These are phyloP conservation scores for Cladosporium austrohemisphaericum DNA, from an alignment of 2,329 filamentous ascomycete genomes.

Conservation along the genomic window DNA sequence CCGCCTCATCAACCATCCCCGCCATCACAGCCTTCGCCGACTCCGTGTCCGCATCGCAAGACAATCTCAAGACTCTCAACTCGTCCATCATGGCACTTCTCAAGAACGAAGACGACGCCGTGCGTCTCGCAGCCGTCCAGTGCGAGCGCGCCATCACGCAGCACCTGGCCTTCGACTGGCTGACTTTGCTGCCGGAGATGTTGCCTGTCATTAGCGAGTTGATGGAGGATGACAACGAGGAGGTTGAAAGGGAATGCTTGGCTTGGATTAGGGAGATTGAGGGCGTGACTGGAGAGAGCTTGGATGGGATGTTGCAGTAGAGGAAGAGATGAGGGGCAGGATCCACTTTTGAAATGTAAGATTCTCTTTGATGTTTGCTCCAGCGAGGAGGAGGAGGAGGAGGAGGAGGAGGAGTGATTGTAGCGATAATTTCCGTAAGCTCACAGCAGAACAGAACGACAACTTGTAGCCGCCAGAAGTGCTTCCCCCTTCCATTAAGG, in stretches of 20 bases:
- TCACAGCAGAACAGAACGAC: no score
- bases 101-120: constrained; percentile 65
- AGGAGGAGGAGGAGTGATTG: no score
- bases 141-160: constrained; percentile 69
- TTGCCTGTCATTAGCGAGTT: constrained; percentile 92
- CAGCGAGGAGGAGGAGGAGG: no score
- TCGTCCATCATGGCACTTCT: constrained; percentile 71
- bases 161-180: constrained; percentile 86
- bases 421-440: no score
- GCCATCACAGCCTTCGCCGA: constrained; percentile 72
- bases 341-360: neutral
- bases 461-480: no score
- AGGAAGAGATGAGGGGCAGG: neutral
- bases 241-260: constrained; percentile 83
- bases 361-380: no score
- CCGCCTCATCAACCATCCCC: constrained; percentile 37
- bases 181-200: constrained; percentile 89
- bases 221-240: constrained; percentile 93
- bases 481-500: no score
- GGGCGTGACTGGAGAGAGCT: constrained; percentile 78
- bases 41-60: constrained; percentile 73
- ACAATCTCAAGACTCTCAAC: constrained; percentile 91
- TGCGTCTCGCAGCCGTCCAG: constrained; percentile 77
- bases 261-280: constrained; percentile 90
- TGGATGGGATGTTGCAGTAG: constrained; percentile 74